Evolutionary conservation across 2,329 filamentous ascomycete species (phyloP).

Genomic region (Helminthosporium solani): DNA sequence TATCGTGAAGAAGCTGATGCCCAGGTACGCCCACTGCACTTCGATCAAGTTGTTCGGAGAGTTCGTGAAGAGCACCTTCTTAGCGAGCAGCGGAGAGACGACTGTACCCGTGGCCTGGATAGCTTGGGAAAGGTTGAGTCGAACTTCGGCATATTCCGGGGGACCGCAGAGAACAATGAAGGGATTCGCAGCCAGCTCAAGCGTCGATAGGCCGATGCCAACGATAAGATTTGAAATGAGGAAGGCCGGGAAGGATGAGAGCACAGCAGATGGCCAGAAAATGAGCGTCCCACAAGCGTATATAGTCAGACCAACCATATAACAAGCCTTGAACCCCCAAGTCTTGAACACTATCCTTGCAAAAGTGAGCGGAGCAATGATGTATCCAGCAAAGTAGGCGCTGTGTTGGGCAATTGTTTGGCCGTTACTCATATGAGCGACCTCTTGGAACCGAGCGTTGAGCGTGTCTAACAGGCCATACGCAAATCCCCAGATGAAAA

Average conservation of each 20-base stretch:
- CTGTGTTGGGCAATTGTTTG: slow-evolving; percentile 68
- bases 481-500: slow-evolving; percentile 87
- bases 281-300: slow-evolving; percentile 63
- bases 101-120: slow-evolving; percentile 63
- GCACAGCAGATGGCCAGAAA: slow-evolving; percentile 65
- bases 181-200: slow-evolving; percentile 62
- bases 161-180: slow-evolving; percentile 65
- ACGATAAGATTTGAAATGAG: slow-evolving; percentile 64
- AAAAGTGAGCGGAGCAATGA: slow-evolving; percentile 68
- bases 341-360: slow-evolving; percentile 59
- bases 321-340: slow-evolving; percentile 64
- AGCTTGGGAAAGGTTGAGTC: slow-evolving; percentile 61
- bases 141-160: slow-evolving; percentile 59
- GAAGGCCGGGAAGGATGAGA: slow-evolving; percentile 62
- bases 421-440: slow-evolving; percentile 61
- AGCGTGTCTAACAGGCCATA: slow-evolving; percentile 84
- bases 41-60: slow-evolving; percentile 57
- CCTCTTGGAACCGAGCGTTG: slow-evolving; percentile 67
- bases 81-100: slow-evolving; percentile 60
- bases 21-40: slow-evolving; percentile 66
- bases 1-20: slow-evolving; percentile 62
- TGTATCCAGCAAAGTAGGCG: slow-evolving; percentile 71
- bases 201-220: slow-evolving; percentile 59
- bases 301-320: slow-evolving; percentile 60
- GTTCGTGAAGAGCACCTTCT: slow-evolving; percentile 57